Base-by-base conservation (phyloP, 495 filamentous ascomycete species). In the Bryoglossum gracile region DNA sequence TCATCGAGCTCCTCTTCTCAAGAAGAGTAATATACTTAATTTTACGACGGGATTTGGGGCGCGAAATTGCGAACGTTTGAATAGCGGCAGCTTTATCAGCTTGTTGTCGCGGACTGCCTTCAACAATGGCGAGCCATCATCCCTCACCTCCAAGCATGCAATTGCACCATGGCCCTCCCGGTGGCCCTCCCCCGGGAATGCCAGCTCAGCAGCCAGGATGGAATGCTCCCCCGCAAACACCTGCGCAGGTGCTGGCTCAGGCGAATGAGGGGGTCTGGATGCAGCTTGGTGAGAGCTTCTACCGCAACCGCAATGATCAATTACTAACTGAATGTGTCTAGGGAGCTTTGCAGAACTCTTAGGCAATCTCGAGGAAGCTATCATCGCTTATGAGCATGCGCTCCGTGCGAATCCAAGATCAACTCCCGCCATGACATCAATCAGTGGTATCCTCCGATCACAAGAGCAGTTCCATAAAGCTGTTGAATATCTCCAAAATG, bases 381-480 rank as follows among this genome's bases (percentile, higher is more conserved):
- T 87, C 70, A 68, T 73, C 48, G 84, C 89, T 18, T 98, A 96
- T 61, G 88, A 98, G 62, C 81, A 84, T 60, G 92, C 90, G 10
- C 71, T 97, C 51, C 76, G 80, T 37, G 82, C 87, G 63, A 97
- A 98, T 58, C 79, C 82, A 39, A 87, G 87, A 70, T 97, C 92
- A 5, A 84, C 95, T 24, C 79, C 81, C 1, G 92, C 92, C 14
- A 94, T 99, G 87, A 94, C 89, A 47, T 84, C 87, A 28, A 95
- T 96, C 43, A 92, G 89, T 22, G 78, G 84, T 57, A 94, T 97
- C 47, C 73, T 96, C 21, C 78, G 94, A 33, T 87, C 86, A 18
- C 88, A 87, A 57, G 92, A 97, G 58, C 87, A 94, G 25, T 99
- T 94, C 52, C 82, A 86, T 26, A 91, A 91, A 61, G 92, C 92